A percentile compares a stretch with the other conserved stretches of the same genome.
Evolutionary conservation across 106 monocot species (phyloP).

Genomic region (Dendrobium huoshanense): DNA sequence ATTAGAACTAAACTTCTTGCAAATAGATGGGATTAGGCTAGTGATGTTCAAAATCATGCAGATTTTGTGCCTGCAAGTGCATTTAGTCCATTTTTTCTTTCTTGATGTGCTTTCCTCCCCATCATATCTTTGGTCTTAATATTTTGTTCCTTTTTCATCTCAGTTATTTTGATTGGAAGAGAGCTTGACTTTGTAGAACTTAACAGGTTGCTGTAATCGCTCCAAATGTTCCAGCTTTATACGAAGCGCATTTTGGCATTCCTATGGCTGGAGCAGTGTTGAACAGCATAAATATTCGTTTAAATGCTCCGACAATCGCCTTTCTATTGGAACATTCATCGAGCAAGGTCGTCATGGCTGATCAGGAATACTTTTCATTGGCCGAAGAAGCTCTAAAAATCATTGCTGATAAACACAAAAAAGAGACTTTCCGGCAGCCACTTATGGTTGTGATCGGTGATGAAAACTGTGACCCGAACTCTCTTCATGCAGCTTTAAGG

Average conservation of each 20-base stretch:
- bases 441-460: conserved; percentile 84
- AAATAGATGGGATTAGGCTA: not conserved
- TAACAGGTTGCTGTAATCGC: conserved; percentile 90
- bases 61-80: not conserved
- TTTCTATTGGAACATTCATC: conserved; percentile 83
- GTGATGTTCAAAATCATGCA: not conserved
- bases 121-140: not conserved
- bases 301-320: conserved; percentile 72
- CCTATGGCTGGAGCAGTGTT: conserved; percentile 91
- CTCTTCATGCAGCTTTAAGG: conserved; percentile 54
- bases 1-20: not conserved
- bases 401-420: conserved; percentile 35
- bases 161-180: not conserved
- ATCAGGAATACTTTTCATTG: conserved; percentile 74
- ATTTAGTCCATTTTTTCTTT: not conserved
- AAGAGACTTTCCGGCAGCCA: conserved; percentile 36
- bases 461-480: conserved; percentile 39
- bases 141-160: not conserved
- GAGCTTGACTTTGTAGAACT: not conserved
- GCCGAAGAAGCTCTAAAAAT: conserved; percentile 67
- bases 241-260: conserved; percentile 94
- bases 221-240: conserved; percentile 83
- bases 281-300: conserved; percentile 69
- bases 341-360: conserved; percentile 68
- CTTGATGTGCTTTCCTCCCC: not conserved